A percentile compares a stretch with the other conserved stretches of the same genome.
phyloP scores from a whole-genome alignment of 495 filamentous ascomycete genomes.

The Lasiosphaeria hispida region DNA sequence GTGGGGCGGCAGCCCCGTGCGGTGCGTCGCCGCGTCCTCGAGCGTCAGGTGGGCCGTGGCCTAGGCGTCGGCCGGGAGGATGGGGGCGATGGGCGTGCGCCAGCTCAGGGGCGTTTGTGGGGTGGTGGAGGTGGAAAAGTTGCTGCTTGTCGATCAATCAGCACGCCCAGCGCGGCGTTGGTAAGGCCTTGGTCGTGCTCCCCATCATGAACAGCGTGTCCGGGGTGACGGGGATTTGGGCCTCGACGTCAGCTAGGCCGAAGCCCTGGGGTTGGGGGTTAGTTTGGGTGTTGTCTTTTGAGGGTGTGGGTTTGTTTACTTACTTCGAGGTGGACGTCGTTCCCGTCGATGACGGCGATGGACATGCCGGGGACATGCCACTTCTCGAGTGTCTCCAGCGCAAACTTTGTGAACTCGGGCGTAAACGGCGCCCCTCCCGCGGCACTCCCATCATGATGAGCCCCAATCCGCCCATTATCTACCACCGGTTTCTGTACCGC shows the following conservation, averaged over 20 bases:
- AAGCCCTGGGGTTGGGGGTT: constrained; percentile 45
- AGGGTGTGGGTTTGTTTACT: neutral
- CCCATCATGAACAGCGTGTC: constrained; percentile 36
- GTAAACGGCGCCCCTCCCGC: neutral
- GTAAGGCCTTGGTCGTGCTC: constrained; percentile 60
- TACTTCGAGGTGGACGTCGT: constrained; percentile 46
- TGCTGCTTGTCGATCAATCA: constrained; percentile 45
- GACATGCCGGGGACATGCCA: constrained; percentile 53
- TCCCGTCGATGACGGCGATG: constrained; percentile 48
- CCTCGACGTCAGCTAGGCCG: constrained; percentile 42
- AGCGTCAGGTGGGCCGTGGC: constrained; percentile 47
- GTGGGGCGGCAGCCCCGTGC: constrained; percentile 48
- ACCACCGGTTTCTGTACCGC: neutral
- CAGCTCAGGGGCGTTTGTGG: constrained; percentile 32
- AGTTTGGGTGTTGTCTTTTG: neutral
- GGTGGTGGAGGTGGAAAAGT: constrained; percentile 9
- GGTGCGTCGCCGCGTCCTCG: constrained; percentile 52
- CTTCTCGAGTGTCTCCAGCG: constrained; percentile 36
- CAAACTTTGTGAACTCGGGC: constrained; percentile 37
- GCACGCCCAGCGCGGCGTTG: constrained; percentile 45
- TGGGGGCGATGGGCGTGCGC: constrained; percentile 47
- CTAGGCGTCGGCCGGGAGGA: constrained; percentile 52
- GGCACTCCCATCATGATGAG: neutral
- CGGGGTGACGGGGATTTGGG: constrained; percentile 41
- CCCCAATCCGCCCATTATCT: neutral